These are phyloP conservation scores for Penicillium manginii DNA, from an alignment of 495 filamentous ascomycete species.

Conservation along the genomic window DNA sequence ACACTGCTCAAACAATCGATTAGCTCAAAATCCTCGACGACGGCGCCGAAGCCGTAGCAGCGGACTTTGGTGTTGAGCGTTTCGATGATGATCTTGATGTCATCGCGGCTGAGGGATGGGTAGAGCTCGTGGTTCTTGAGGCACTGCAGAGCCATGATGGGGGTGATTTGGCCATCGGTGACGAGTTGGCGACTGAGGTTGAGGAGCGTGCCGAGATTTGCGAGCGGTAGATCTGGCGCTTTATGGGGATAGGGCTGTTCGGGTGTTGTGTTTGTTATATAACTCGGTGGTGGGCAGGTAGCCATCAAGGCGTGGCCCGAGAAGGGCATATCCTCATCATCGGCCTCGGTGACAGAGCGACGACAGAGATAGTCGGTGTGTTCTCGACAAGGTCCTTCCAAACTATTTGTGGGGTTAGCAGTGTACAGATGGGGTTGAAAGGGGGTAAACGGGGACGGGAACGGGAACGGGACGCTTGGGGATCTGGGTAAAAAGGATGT, in stretches of 20 bases:
- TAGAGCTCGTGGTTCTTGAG: conserved; percentile 74
- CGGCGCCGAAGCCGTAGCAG: conserved; percentile 84
- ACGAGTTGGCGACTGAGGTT: conserved; percentile 83
- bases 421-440: conserved; percentile 21
- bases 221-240: conserved; percentile 61
- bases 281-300: conserved; percentile 72
- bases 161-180: conserved; percentile 93
- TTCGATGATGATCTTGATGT: conserved; percentile 73
- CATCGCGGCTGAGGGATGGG: conserved; percentile 61
- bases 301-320: conserved; percentile 91
- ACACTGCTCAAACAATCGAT: conserved; percentile 79
- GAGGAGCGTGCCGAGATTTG: conserved; percentile 76
- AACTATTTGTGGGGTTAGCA: conserved; percentile 51
- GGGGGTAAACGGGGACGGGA: too few species aligned
- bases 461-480: too few species aligned
- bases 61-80: conserved; percentile 79
- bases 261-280: conserved; percentile 46
- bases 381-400: conserved; percentile 94
- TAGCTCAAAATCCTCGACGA: conserved; percentile 85
- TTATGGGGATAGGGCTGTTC: conserved; percentile 48
- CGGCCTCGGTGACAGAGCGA: conserved; percentile 49
- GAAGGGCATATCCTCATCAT: conserved; percentile 55
- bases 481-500: conserved; percentile 1
- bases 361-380: conserved; percentile 74
- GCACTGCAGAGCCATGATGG: conserved; percentile 90